Evolutionary conservation across 345 rosid genomes (phyloP), one percentile per base, ranked within the genome.

Genomic region (Salix koriyanagi): DNA sequence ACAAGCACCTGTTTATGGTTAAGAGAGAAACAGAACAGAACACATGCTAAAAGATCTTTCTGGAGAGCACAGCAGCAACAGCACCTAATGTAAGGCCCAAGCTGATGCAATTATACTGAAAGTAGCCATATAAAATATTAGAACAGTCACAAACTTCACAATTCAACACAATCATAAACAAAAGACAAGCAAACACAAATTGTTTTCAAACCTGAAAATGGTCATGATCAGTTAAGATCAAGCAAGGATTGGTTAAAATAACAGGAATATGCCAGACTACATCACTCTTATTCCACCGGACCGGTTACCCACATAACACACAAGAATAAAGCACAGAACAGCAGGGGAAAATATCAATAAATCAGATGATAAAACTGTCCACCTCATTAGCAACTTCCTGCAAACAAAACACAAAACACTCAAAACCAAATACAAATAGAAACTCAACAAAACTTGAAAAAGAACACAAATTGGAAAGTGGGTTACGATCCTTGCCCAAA

Each of bases 61-160:
- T 88, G 85, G 90, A 87, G 50, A 94, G 90, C 62, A 90, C 80
- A 26, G 98, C 92, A 79, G 95, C 94, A 82, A 90, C 79, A 71
- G 99, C 99, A 71, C 89, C 97, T 19, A 90, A 7, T 3, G 91
- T 85, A 52, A 96, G 87, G 76, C 97, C 98, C 90, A 96, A 89
- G 82, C 98, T 96, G 86, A 96, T 96, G 80, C 94, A 96, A 25
- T 96, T 94, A 75, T 86, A 96, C 98, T 94, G 90, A 84, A 84
- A 82, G 32, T 79, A 21, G 82, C 60, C 58, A 34, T 37, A 42
- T 13, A 60, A 73, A 68, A 76, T 54, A 50, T 75, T 28, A 86
- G 78, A 70, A 75, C 10, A 44, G 50, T 56, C 74, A 67, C 69
- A 70, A 5, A 42, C 28, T 66, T 7, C 69, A 72, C 13, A 65